These are phyloP conservation scores for Globisporangium lucens DNA, from an alignment of 352 stramenopile species.

Conservation along the genomic window DNA sequence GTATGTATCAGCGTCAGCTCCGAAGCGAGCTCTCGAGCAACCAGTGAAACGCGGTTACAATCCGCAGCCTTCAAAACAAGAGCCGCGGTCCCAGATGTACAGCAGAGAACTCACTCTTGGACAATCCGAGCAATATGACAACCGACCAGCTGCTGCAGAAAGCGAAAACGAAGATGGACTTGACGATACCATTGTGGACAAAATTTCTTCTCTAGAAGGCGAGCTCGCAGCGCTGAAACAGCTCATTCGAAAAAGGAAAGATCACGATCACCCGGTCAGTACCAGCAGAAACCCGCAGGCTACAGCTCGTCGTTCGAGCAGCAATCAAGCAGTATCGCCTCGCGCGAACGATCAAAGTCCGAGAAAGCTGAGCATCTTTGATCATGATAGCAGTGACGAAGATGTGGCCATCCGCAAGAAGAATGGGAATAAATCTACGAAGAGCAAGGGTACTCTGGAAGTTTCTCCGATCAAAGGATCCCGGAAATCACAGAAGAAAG, in stretches of 20 bases:
- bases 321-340: background rate
- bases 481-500: conserved; percentile 4
- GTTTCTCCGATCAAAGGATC: conserved; percentile 2
- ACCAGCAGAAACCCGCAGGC: background rate
- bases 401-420: conserved; percentile 22
- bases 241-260: conserved; percentile 56
- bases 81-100: background rate
- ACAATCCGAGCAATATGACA: background rate
- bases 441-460: conserved; percentile 9
- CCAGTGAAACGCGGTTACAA: background rate
- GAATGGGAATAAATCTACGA: conserved; percentile 17
- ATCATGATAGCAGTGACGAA: conserved; percentile 53
- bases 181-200: conserved; percentile 74
- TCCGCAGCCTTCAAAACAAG: background rate
- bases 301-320: background rate
- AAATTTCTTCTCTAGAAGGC: conserved; percentile 69
- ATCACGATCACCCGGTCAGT: conserved; percentile 9
- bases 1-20: conserved; percentile 40
- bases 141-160: background rate
- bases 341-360: background rate
- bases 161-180: conserved; percentile 37
- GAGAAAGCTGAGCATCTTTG: conserved; percentile 76
- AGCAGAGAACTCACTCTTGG: background rate
- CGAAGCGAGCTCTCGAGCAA: background rate
- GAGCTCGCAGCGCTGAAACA: conserved; percentile 68